These are phyloP conservation scores for Lachancea fermentati DNA, from an alignment of 805 yeast genomes.

Conservation along the genomic window DNA sequence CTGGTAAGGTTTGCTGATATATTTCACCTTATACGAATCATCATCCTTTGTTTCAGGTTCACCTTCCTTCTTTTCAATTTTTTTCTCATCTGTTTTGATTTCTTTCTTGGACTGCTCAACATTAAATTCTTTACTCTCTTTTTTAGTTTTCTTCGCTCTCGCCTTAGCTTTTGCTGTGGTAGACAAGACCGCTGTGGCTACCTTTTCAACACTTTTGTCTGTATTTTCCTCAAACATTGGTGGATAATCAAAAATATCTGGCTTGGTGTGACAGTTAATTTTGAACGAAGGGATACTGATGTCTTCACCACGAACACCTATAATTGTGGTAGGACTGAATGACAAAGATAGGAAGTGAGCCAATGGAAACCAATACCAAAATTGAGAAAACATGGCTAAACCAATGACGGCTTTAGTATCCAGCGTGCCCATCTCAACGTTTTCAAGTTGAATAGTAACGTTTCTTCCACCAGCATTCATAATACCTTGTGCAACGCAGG, in stretches of 20 bases:
- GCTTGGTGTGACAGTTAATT: conserved; percentile 74
- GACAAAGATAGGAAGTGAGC: conserved; percentile 90
- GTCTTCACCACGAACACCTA: conserved; percentile 74
- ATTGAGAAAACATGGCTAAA: conserved; percentile 79
- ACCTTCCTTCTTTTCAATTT: conserved; percentile 24
- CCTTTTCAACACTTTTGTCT: conserved; percentile 79
- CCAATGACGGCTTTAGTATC: conserved; percentile 92
- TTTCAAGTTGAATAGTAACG: conserved; percentile 88
- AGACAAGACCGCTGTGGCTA: conserved; percentile 88
- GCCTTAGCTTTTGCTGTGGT: conserved; percentile 94
- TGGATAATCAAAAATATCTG: conserved; percentile 80
- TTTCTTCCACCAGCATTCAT: conserved; percentile 98
- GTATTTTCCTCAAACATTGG: conserved; percentile 76
- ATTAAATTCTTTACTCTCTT: conserved; percentile 39
- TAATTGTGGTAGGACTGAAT: conserved; percentile 84
- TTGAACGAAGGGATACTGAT: conserved; percentile 81
- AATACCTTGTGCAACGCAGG: conserved; percentile 94
- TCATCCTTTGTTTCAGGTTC: conserved; percentile 21
- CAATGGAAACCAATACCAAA: conserved; percentile 98
- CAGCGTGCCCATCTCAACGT: conserved; percentile 80
- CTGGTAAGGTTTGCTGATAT: conserved; percentile 60
- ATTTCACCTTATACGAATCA: conserved; percentile 40
- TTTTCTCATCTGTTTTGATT: conserved; percentile 17
- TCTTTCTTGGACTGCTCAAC: conserved; percentile 33
- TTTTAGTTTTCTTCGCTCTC: conserved; percentile 67